Percentiles rank a stretch among this genome's conserved stretches.
Conservation (phyloP, 1,284 basidiomycete genomes). For the Fomitopsis palustris region DNA sequence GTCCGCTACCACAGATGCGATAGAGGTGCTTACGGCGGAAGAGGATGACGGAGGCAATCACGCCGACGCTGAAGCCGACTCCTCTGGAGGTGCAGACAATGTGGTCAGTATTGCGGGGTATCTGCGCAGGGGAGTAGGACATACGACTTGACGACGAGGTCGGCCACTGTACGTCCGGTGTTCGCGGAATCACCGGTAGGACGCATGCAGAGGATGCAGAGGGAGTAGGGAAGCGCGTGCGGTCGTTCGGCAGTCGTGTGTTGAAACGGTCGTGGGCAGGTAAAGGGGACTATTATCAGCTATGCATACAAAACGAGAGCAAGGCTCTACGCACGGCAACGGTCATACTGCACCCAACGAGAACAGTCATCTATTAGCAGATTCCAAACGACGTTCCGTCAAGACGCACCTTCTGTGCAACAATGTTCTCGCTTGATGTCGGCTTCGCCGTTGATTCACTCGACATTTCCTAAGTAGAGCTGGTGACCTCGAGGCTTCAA, state of each 20-base stretch:
- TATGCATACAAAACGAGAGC: not conserved
- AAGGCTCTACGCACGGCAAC: conserved; percentile 62
- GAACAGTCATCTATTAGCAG: not conserved
- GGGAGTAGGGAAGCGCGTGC: not conserved
- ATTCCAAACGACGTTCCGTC: not conserved
- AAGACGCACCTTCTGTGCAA: conserved; percentile 75
- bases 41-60: conserved; percentile 91
- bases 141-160: conserved; percentile 76
- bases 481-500: not conserved
- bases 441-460: conserved; percentile 38
- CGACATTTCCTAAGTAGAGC: not conserved
- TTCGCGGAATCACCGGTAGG: too few species aligned
- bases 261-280: too few species aligned
- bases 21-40: conserved; percentile 80
- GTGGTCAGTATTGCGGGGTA: not conserved
- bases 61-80: conserved; percentile 92
- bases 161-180: conserved; percentile 50
- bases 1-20: not conserved
- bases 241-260: not conserved
- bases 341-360: conserved; percentile 69
- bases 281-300: not conserved
- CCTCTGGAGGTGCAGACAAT: conserved; percentile 57
- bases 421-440: conserved; percentile 80
- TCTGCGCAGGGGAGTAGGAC: conserved; percentile 23
- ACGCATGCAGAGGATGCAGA: too few species aligned